Conservation (phyloP, 768 basidiomycete species). For the Trametes cubensis region DNA sequence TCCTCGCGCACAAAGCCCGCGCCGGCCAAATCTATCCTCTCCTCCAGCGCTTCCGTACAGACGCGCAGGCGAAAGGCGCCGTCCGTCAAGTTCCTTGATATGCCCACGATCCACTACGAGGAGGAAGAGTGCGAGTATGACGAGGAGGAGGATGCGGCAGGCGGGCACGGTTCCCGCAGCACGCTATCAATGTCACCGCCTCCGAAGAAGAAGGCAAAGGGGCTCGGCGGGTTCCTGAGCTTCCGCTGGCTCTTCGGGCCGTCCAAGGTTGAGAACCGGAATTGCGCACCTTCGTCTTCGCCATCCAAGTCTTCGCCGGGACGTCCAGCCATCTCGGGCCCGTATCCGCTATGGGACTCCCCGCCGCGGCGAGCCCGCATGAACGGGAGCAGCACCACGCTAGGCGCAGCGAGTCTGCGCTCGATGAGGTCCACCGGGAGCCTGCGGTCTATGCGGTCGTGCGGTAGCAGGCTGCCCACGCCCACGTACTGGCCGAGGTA, state of each 20-base stretch:
- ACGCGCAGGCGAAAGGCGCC: constrained; percentile 37
- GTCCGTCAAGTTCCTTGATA: constrained; percentile 73
- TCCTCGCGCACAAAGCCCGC: constrained; percentile 32
- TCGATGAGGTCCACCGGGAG: constrained; percentile 33
- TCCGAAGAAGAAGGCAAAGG: constrained; percentile 27
- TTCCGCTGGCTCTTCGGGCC: constrained; percentile 28
- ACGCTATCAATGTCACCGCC: constrained; percentile 30
- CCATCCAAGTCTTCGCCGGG: constrained; percentile 8
- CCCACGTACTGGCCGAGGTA: constrained; percentile 26
- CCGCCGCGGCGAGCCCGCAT: constrained; percentile 22
- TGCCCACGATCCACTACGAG: constrained; percentile 61
- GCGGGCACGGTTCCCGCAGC: constrained; percentile 6
- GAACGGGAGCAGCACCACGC: constrained; percentile 9
- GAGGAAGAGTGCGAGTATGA: constrained; percentile 25
- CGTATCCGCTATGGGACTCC: constrained; percentile 36
- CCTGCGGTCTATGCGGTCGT: constrained; percentile 32
- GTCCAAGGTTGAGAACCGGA: constrained; percentile 15
- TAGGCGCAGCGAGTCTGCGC: constrained; percentile 28
- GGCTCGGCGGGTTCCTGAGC: constrained; percentile 24
- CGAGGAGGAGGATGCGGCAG: constrained; percentile 11
- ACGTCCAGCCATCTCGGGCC: constrained; percentile 37
- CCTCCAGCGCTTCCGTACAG: constrained; percentile 49
- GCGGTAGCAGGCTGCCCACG: constrained; percentile 34
- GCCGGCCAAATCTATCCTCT: constrained; percentile 61
- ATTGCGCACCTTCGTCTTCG: constrained; percentile 6